Evolutionary conservation across 441 rosid genomes (phyloP).

Genomic region (Lepidium campestre): DNA sequence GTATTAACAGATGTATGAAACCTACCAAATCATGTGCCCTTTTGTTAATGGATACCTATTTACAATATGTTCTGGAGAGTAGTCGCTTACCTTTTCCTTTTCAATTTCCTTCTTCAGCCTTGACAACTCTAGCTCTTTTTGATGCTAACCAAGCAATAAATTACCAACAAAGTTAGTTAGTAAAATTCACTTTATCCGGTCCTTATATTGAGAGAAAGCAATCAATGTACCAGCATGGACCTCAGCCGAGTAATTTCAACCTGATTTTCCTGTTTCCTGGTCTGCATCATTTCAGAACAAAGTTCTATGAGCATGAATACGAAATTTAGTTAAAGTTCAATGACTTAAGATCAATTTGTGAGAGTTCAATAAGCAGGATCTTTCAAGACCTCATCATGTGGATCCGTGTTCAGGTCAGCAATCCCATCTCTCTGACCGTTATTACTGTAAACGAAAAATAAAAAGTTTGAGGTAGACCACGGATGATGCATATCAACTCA

Average conservation of each 20-base stretch:
- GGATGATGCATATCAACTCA: neutral
- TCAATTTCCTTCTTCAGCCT: conserved; percentile 71
- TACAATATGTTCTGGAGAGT: neutral
- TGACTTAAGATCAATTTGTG: neutral
- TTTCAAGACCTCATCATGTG: conserved; percentile 49
- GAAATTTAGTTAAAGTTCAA: neutral
- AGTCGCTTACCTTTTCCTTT: conserved; percentile 63
- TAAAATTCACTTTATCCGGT: neutral
- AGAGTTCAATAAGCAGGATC: conserved; percentile 2
- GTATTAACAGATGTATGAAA: neutral
- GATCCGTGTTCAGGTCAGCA: conserved; percentile 31
- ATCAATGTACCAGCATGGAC: conserved; percentile 60
- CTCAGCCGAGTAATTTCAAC: conserved; percentile 58
- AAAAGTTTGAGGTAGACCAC: neutral
- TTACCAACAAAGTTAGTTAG: neutral
- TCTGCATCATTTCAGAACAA: conserved; percentile 40
- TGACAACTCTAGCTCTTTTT: conserved; percentile 77
- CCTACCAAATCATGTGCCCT: neutral
- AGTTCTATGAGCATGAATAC: conserved; percentile 12
- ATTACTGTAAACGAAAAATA: conserved; percentile 31
- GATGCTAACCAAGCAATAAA: conserved; percentile 44
- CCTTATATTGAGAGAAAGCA: conserved; percentile 7
- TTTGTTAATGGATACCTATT: neutral
- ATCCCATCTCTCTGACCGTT: conserved; percentile 21
- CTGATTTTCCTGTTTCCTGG: conserved; percentile 35